These are phyloP conservation scores for Podaxis sp. DNA, from an alignment of 768 basidiomycete species.

Conservation along the genomic window DNA sequence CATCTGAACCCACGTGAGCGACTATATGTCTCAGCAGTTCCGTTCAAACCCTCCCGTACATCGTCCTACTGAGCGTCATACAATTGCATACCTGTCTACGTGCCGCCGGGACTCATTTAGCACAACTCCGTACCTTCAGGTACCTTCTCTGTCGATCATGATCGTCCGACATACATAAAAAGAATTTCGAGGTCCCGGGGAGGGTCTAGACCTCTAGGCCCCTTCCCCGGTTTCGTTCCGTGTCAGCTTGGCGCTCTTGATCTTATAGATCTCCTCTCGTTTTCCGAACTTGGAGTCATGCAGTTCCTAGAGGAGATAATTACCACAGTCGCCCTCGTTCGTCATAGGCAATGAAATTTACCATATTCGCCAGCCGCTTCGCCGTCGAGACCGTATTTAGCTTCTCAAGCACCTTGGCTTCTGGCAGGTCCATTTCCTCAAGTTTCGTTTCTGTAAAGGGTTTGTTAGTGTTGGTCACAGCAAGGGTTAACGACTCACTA, in stretches of 20 bases:
- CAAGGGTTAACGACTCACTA: slow-evolving; percentile 46
- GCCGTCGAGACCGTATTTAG: slow-evolving; percentile 91
- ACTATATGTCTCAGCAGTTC: neutral
- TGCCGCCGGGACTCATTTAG: slow-evolving; percentile 16
- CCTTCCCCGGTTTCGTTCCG: slow-evolving; percentile 18
- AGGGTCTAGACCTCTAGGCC: slow-evolving; percentile 16
- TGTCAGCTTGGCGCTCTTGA: slow-evolving; percentile 45
- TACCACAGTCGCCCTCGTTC: neutral
- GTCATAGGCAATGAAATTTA: slow-evolving; percentile 35
- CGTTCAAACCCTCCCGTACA: neutral
- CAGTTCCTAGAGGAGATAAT: slow-evolving; percentile 54
- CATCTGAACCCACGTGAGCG: neutral
- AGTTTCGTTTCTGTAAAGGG: slow-evolving; percentile 65
- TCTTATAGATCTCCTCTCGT: slow-evolving; percentile 78
- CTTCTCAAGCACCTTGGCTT: slow-evolving; percentile 78
- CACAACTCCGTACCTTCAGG: neutral
- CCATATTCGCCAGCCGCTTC: slow-evolving; percentile 93
- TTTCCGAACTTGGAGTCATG: slow-evolving; percentile 89
- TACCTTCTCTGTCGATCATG: neutral
- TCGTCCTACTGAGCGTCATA: neutral
- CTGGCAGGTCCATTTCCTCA: slow-evolving; percentile 71
- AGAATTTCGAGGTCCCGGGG: neutral
- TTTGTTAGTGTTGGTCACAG: neutral
- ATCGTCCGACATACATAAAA: slow-evolving; percentile 9
- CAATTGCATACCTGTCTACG: neutral